A percentile compares a stretch with the other conserved stretches of the same genome.
These are phyloP conservation scores for Conticribra guillardii DNA, from an alignment of 108 stramenopile genomes.

Conservation along the genomic window DNA sequence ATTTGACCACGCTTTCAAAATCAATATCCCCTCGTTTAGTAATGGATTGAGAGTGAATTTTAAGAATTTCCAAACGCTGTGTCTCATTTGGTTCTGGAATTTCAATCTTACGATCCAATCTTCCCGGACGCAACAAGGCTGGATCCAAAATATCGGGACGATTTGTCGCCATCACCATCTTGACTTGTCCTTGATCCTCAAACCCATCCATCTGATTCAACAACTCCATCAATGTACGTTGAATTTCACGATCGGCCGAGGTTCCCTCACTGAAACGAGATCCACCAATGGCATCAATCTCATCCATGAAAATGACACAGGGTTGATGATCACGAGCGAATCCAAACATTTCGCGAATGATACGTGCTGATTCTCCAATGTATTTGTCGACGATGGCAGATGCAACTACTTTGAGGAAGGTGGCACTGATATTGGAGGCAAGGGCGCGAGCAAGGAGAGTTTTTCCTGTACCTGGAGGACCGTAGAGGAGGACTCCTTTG, in stretches of 20 bases:
- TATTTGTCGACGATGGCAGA: conserved; percentile 99
- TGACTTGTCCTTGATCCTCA: conserved; percentile 94
- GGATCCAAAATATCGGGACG: conserved; percentile 99
- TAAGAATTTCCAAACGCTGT: conserved; percentile 95
- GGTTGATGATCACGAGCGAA: conserved; percentile 97
- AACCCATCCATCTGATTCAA: conserved; percentile 99
- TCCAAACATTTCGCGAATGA: conserved; percentile 99
- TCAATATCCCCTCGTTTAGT: conserved; percentile 98
- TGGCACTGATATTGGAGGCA: conserved; percentile 96
- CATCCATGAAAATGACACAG: conserved; percentile 99
- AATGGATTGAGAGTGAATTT: conserved; percentile 94
- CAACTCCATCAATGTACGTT: conserved; percentile 98
- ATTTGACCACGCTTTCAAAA: conserved; percentile 96
- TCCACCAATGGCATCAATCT: conserved; percentile 99
- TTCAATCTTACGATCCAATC: conserved; percentile 99
- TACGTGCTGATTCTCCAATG: conserved; percentile 98
- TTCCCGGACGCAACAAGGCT: conserved; percentile 97
- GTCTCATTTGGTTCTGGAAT: conserved; percentile 99
- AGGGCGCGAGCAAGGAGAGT: conserved; percentile 94
- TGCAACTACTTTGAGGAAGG: conserved; percentile 98
- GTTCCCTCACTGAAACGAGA: conserved; percentile 97
- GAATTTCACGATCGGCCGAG: conserved; percentile 97
- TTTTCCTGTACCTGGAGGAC: conserved; percentile 96
- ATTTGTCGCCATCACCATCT: conserved; percentile 99
- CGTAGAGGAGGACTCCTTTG: conserved; percentile 90